Evolutionary conservation across 2,329 filamentous ascomycete genomes (phyloP).

Genomic region (Diplodia mutila): DNA sequence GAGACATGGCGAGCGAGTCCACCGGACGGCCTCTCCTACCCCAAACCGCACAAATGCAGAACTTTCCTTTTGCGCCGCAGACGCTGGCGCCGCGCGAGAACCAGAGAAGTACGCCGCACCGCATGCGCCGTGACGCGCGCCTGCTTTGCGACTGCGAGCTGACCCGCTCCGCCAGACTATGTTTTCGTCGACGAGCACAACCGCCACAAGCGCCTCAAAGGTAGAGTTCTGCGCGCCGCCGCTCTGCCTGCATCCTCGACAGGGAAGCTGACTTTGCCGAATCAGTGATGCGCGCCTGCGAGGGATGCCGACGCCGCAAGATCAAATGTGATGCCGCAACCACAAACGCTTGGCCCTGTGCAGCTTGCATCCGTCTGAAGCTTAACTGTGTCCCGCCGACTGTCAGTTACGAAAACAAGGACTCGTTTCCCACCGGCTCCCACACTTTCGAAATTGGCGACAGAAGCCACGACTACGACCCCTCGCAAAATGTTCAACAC

Average conservation of each 20-base stretch:
- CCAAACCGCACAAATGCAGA: slow-evolving; percentile 71
- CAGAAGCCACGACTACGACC: slow-evolving; percentile 42
- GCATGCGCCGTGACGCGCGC: not conserved
- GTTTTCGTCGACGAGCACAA: slow-evolving; percentile 99
- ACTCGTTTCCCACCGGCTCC: slow-evolving; percentile 44
- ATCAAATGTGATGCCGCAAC: slow-evolving; percentile 98
- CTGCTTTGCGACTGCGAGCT: slow-evolving; percentile 15
- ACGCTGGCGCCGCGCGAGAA: slow-evolving; percentile 70
- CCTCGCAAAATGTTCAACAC: slow-evolving; percentile 35
- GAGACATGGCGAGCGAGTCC: slow-evolving; percentile 65
- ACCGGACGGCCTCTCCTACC: slow-evolving; percentile 66
- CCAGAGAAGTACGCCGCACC: slow-evolving; percentile 72
- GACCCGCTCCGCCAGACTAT: slow-evolving; percentile 69
- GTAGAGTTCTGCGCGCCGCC: slow-evolving; percentile 52
- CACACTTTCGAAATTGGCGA: slow-evolving; percentile 48
- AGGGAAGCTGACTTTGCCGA: slow-evolving; percentile 24
- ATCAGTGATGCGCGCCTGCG: slow-evolving; percentile 93
- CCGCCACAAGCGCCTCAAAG: slow-evolving; percentile 93
- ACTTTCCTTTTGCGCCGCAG: slow-evolving; percentile 74
- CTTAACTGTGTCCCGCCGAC: slow-evolving; percentile 90
- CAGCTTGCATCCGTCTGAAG: slow-evolving; percentile 88
- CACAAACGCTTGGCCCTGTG: slow-evolving; percentile 96
- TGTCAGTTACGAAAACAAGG: slow-evolving; percentile 69
- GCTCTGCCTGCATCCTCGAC: slow-evolving; percentile 27
- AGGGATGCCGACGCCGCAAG: slow-evolving; percentile 91